Conservation (phyloP, 2,329 filamentous ascomycete genomes). For the Sarocladium brachiariae region DNA sequence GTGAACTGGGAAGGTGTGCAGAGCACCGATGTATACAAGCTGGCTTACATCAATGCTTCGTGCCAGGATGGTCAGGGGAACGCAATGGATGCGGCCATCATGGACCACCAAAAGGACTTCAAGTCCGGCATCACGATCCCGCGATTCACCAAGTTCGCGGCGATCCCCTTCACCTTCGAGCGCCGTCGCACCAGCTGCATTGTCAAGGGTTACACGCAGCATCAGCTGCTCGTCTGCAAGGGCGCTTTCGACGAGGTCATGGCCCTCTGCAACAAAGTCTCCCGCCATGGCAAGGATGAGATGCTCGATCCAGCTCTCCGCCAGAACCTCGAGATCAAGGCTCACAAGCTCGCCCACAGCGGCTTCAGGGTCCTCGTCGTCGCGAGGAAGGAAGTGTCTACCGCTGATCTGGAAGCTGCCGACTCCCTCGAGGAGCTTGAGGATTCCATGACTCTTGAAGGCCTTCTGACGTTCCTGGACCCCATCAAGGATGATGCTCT, state of each 20-base stretch:
- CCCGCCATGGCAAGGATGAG: slow-evolving; percentile 13
- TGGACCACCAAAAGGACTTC: slow-evolving; percentile 11
- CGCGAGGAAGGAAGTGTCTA: slow-evolving; percentile 15
- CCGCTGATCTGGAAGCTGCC: slow-evolving; percentile 10
- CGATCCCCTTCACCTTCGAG: slow-evolving; percentile 21
- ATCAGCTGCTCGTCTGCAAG: slow-evolving; percentile 22
- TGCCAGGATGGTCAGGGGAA: slow-evolving; percentile 21
- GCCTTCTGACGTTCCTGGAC: slow-evolving; percentile 22
- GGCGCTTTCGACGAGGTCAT: slow-evolving; percentile 23
- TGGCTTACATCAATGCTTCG: slow-evolving; percentile 20
- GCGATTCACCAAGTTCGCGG: slow-evolving; percentile 17
- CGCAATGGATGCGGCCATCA: slow-evolving; percentile 22
- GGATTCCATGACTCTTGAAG: slow-evolving; percentile 19
- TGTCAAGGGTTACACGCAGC: slow-evolving; percentile 16
- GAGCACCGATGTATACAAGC: slow-evolving; percentile 18
- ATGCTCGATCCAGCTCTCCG: slow-evolving; percentile 14
- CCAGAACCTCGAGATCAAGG: slow-evolving; percentile 13
- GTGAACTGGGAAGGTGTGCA: slow-evolving; percentile 15
- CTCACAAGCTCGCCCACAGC: slow-evolving; percentile 13
- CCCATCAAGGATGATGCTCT: slow-evolving; percentile 23
- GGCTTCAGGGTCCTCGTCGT: slow-evolving; percentile 20
- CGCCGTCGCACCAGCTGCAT: slow-evolving; percentile 18
- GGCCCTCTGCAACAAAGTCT: slow-evolving; percentile 16
- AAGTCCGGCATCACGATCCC: slow-evolving; percentile 15
- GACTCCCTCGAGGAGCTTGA: slow-evolving; percentile 17